Conservation (phyloP, 2,329 filamentous ascomycete genomes). For the Colletotrichum paranaense region DNA sequence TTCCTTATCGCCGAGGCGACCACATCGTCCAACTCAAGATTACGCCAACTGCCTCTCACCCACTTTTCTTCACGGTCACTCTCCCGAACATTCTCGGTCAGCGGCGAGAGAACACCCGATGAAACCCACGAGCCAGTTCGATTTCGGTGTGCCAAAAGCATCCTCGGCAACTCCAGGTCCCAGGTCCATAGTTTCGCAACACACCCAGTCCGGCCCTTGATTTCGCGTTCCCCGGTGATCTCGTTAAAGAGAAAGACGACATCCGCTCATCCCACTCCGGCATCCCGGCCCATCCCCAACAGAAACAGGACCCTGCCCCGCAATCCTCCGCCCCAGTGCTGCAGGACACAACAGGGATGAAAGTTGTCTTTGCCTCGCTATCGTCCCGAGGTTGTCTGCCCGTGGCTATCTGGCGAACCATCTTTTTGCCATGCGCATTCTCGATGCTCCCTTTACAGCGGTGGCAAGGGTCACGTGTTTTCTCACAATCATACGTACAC, state of each 20-base stretch:
- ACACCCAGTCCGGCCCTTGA: slow-evolving; percentile 7
- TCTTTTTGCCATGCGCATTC: not conserved
- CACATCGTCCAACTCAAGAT: slow-evolving; percentile 4
- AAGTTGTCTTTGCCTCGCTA: slow-evolving; percentile 18
- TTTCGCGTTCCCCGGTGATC: slow-evolving; percentile 4
- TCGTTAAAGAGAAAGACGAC: slow-evolving; percentile 19
- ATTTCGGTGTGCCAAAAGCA: not conserved
- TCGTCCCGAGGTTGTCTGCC: slow-evolving; percentile 12
- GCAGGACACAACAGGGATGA: slow-evolving; percentile 22
- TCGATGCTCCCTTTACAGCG: not conserved
- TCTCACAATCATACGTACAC: not conserved
- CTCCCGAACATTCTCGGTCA: not conserved
- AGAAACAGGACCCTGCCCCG: slow-evolving; percentile 36
- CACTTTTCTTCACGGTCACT: not conserved
- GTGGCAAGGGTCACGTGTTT: slow-evolving; percentile 3
- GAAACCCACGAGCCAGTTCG: not conserved
- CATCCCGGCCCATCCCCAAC: slow-evolving; percentile 35
- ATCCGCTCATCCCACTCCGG: slow-evolving; percentile 26
- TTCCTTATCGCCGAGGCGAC: slow-evolving; percentile 28
- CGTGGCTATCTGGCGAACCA: not conserved
- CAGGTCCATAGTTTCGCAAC: slow-evolving; percentile 1
- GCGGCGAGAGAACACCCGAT: not conserved
- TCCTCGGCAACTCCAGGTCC: slow-evolving; percentile 21
- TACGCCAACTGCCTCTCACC: not conserved
- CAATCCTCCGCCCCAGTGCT: slow-evolving; percentile 26